phyloP scores from a whole-genome alignment of 164 flowering plant species.

The Berberis thunbergii region DNA sequence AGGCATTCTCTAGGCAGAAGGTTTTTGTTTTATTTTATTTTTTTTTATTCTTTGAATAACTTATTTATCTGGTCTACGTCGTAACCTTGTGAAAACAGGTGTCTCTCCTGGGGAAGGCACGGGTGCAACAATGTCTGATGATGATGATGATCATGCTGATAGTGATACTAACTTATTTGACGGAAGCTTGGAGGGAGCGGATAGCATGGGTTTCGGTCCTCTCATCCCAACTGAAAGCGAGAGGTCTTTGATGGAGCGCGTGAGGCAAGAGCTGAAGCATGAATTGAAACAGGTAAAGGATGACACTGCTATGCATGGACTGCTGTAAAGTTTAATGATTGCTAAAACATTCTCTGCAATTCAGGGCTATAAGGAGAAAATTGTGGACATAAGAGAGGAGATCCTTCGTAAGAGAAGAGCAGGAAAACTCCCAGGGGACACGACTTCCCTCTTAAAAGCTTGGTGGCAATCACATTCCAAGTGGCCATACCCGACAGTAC shows the following conservation, averaged over 20 bases:
- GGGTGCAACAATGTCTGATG: slow-evolving; percentile 90
- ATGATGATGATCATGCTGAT: slow-evolving; percentile 62
- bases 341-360: slow-evolving; percentile 1
- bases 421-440: slow-evolving; percentile 82
- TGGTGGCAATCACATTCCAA: slow-evolving; percentile 92
- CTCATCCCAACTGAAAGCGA: slow-evolving; percentile 74
- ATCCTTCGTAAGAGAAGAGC: slow-evolving; percentile 77
- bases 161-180: slow-evolving; percentile 62
- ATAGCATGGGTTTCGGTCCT: slow-evolving; percentile 78
- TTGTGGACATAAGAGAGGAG: slow-evolving; percentile 77
- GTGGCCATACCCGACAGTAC: slow-evolving; percentile 59
- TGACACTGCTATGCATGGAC: not conserved
- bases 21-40: too few relatives aligned
- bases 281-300: slow-evolving; percentile 65
- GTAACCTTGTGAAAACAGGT: slow-evolving; percentile 29
- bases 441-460: slow-evolving; percentile 58
- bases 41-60: too few relatives aligned
- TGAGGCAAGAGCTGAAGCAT: slow-evolving; percentile 73
- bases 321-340: not conserved
- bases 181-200: slow-evolving; percentile 56
- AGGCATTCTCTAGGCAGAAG: too few relatives aligned
- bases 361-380: slow-evolving; percentile 65
- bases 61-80: too few relatives aligned
- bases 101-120: slow-evolving; percentile 84
- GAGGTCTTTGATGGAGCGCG: slow-evolving; percentile 80